Conservation (phyloP, 495 filamentous ascomycete species). For the Penicillium daleae region DNA sequence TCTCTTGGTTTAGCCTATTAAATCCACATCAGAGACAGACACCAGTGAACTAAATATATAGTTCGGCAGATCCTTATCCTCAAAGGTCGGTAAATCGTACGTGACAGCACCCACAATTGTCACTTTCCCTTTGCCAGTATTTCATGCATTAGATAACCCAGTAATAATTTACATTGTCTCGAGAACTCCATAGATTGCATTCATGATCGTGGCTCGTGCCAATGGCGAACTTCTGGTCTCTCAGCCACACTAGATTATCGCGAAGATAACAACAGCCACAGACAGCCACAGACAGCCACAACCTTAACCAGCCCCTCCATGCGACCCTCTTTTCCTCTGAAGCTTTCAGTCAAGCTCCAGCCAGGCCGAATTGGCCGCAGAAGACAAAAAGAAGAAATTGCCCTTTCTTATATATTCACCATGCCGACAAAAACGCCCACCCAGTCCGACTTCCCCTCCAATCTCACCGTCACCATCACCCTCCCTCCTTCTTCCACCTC, state of each 20-base stretch:
- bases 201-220: too few relatives aligned
- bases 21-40: too few relatives aligned
- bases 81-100: too few relatives aligned
- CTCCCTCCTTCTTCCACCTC: slow-evolving; percentile 35
- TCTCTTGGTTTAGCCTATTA: too few relatives aligned
- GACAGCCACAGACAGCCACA: too few relatives aligned
- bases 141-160: too few relatives aligned
- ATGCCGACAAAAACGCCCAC: slow-evolving; percentile 46
- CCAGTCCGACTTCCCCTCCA: slow-evolving; percentile 55
- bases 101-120: too few relatives aligned
- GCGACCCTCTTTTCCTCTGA: not conserved
- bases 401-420: slow-evolving; percentile 1
- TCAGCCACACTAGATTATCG: not conserved
- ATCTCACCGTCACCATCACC: slow-evolving; percentile 50
- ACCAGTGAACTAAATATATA: too few relatives aligned
- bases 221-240: not conserved
- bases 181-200: too few relatives aligned
- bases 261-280: not conserved
- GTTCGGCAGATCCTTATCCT: too few relatives aligned
- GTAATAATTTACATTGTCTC: too few relatives aligned
- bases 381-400: not conserved
- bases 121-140: too few relatives aligned
- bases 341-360: not conserved
- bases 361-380: not conserved
- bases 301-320: not conserved